phyloP scores from a whole-genome alignment of 2,329 filamentous ascomycete genomes.

The Sphaerulina populicola region DNA sequence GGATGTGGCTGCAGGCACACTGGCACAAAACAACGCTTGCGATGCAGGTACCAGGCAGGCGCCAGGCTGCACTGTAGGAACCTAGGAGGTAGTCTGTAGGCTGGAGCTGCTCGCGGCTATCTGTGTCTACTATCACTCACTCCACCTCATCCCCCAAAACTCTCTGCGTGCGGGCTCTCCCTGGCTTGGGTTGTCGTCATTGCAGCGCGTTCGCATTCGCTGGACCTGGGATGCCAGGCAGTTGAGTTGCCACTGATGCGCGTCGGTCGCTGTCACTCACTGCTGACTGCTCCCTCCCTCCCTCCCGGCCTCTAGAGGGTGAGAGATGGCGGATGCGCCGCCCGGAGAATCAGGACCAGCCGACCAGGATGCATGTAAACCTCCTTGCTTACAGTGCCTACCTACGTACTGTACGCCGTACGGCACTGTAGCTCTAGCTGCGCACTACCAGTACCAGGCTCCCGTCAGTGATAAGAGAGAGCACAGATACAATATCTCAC shows the following conservation, averaged over 20 bases:
- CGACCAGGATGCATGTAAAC: too few species aligned
- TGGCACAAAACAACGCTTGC: constrained; percentile 14
- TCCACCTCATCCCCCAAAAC: constrained; percentile 7
- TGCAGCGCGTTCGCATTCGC: constrained; percentile 13
- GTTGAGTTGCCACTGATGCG: neutral
- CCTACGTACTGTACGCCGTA: too few species aligned
- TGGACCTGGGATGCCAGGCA: neutral
- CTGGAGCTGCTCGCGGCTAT: too few species aligned
- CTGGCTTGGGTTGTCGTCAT: constrained; percentile 3
- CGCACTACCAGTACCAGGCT: neutral
- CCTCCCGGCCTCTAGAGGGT: too few species aligned
- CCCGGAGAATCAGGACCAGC: too few species aligned
- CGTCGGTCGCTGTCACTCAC: neutral
- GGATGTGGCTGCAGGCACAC: constrained; percentile 16
- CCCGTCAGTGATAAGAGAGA: too few species aligned
- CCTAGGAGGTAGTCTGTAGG: too few species aligned
- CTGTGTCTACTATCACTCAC: too few species aligned
- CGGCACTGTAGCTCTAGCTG: neutral
- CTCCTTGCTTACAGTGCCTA: too few species aligned
- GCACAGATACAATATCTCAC: neutral
- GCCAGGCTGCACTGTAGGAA: too few species aligned
- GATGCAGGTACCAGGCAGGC: constrained; percentile 18
- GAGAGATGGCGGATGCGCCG: neutral
- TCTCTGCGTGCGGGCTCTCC: constrained; percentile 1
- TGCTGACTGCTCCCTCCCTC: too few species aligned